Evolutionary conservation across 495 filamentous ascomycete genomes (phyloP), one percentile per base, ranked within the genome.

Genomic region (Parmelia sp.): DNA sequence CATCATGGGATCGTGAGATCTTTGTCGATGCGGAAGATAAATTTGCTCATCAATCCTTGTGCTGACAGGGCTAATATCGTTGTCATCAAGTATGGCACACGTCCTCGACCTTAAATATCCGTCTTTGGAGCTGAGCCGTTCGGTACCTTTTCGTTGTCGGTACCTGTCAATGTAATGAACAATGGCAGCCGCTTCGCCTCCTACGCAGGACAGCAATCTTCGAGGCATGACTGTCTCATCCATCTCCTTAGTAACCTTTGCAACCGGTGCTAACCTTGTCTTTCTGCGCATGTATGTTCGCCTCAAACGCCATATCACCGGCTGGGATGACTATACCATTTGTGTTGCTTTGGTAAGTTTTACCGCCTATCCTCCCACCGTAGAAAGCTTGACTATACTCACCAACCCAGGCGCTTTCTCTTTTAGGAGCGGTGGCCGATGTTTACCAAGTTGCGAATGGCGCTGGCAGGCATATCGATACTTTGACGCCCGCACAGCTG

Each of bases 291-390:
- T 57, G 55, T 57, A 35, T 29, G 29, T 57, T 8, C 29, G 55
- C 8, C 23, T 57, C 0, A 35, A 33, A 37, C 55, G 35, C 12
- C 55, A 36, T 21, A 35, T 37, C 14, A 35, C 55, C 55, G 55
- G 55, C 29, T 35, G 29, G 35, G 55, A 57, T 57, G 55, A 57
- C 55, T 57, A 57, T 36, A 33, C 35, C 14, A 57, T 57, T 15
- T 35, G 31, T 25, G 14, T 37, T 7, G 55, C 55, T 35, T 37
- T 35, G 35, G 55, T 57, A 36, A 33, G 19, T 21, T 35, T 15
- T n/a, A 3, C n/a, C 27, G 3, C 8, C 17, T 35, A 12, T 12
- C 6, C 27, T 33, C 55, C 14, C 15, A 35, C 23, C 29, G 35
- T 10, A 35, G 5, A 11, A 21, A 9, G 29, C 17, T 15, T 15